Evolutionary conservation across 495 filamentous ascomycete species (phyloP).

Genomic region (Penicillium flavigenum): DNA sequence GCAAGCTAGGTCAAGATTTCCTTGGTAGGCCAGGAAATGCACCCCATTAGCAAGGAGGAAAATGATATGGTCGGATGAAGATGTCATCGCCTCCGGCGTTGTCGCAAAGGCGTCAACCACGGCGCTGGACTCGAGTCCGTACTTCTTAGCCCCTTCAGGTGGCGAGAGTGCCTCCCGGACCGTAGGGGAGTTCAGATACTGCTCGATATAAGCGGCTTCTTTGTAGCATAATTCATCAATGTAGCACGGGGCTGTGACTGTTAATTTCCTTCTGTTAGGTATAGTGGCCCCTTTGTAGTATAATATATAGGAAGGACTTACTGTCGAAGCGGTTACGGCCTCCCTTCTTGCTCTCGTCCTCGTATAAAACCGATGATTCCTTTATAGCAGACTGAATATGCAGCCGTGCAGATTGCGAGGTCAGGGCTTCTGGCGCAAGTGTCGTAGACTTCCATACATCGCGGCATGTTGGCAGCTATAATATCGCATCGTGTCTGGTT

Average conservation of each 20-base stretch:
- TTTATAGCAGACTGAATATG: constrained; percentile 29
- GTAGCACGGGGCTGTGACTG: constrained; percentile 38
- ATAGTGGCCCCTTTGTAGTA: neutral
- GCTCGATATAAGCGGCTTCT: constrained; percentile 24
- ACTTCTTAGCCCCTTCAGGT: constrained; percentile 31
- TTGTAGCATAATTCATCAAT: constrained; percentile 42
- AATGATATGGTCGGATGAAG: constrained; percentile 25
- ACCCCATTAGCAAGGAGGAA: constrained; percentile 38
- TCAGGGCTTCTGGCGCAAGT: constrained; percentile 34
- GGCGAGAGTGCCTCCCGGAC: constrained; percentile 36
- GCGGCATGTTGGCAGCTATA: constrained; percentile 42
- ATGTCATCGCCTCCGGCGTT: constrained; percentile 30
- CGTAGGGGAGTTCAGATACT: constrained; percentile 37
- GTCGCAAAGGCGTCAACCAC: constrained; percentile 29
- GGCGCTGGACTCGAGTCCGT: constrained; percentile 19
- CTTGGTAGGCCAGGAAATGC: constrained; percentile 46
- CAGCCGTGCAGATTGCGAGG: constrained; percentile 29
- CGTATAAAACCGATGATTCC: constrained; percentile 36
- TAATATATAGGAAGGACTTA: constrained; percentile 17
- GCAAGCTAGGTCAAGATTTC: constrained; percentile 47
- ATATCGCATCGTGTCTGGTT: constrained; percentile 46
- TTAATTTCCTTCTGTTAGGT: neutral
- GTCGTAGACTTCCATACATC: constrained; percentile 38
- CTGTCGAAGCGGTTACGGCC: constrained; percentile 46
- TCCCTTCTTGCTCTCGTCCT: constrained; percentile 34